These are phyloP conservation scores for Psidium friedrichsthalianum DNA, from an alignment of 345 rosid species.

Conservation along the genomic window DNA sequence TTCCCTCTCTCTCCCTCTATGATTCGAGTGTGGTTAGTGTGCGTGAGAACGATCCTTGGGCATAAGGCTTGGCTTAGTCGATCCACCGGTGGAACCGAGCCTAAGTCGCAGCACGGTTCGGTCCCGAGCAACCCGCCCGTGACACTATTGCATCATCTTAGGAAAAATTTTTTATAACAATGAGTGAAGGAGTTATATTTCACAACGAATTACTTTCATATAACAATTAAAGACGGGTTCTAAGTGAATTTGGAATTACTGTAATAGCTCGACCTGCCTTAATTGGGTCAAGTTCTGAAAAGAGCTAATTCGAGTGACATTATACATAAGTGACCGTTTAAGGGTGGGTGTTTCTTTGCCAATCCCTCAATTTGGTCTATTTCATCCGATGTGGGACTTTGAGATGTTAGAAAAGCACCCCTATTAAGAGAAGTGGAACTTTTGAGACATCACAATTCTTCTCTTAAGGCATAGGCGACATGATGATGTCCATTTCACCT, in stretches of 20 bases:
- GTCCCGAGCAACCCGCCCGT: no score
- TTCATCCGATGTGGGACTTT: neutral
- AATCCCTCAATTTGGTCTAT: neutral
- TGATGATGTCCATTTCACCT: neutral
- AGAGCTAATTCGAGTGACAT: neutral
- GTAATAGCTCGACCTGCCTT: neutral
- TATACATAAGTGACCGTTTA: neutral
- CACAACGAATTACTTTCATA: neutral
- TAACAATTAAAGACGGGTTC: neutral
- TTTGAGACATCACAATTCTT: neutral
- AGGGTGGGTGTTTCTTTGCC: neutral
- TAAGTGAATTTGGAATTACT: neutral
- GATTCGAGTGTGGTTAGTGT: no score
- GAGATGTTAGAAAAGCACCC: neutral
- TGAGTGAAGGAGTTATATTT: neutral
- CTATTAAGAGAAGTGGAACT: neutral
- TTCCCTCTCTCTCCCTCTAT: no score
- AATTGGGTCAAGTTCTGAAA: neutral
- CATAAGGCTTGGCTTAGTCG: no score
- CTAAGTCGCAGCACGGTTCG: no score
- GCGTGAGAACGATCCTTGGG: no score
- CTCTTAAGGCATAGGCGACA: neutral
- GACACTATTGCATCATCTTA: neutral
- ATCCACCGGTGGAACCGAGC: no score
- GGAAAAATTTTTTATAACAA: neutral